These are phyloP conservation scores for Macadamia integrifolia DNA, from an alignment of 164 flowering plant species.

Conservation along the genomic window DNA sequence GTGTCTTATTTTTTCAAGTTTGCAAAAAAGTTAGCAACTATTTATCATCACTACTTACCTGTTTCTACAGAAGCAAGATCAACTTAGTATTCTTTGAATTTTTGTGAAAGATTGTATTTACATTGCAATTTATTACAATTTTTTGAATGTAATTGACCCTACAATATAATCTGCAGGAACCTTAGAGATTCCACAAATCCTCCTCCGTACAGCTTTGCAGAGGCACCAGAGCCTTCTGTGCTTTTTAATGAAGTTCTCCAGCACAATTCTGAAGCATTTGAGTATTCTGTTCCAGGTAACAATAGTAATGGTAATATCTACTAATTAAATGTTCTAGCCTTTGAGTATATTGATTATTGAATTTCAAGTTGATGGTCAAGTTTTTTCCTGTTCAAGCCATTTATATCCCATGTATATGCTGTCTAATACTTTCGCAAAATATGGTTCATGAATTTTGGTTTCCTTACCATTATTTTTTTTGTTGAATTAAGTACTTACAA, in stretches of 20 bases:
- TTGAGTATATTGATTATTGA: neutral
- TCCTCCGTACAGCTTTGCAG: slow-evolving; percentile 18
- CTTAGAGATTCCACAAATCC: slow-evolving; percentile 39
- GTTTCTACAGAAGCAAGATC: too few relatives aligned
- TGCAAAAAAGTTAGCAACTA: too few relatives aligned
- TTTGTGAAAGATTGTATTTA: too few relatives aligned
- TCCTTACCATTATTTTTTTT: too few relatives aligned
- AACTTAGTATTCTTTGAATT: too few relatives aligned
- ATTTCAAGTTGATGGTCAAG: neutral
- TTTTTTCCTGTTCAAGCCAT: neutral
- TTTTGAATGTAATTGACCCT: neutral
- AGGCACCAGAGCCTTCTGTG: slow-evolving; percentile 28
- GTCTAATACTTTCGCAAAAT: too few relatives aligned
- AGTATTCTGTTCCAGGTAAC: slow-evolving; percentile 65
- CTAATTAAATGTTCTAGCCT: neutral
- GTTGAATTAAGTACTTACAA: too few relatives aligned
- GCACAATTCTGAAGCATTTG: slow-evolving; percentile 61
- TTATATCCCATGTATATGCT: too few relatives aligned
- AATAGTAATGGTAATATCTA: slow-evolving; percentile 38
- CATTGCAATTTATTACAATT: too few relatives aligned
- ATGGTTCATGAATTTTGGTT: too few relatives aligned
- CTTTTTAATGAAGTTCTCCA: slow-evolving; percentile 61
- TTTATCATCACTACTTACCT: too few relatives aligned
- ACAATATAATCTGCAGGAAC: slow-evolving; percentile 41
- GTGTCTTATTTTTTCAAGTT: too few relatives aligned